Conservation (phyloP, 495 filamentous ascomycete species). For the Podospora conica region DNA sequence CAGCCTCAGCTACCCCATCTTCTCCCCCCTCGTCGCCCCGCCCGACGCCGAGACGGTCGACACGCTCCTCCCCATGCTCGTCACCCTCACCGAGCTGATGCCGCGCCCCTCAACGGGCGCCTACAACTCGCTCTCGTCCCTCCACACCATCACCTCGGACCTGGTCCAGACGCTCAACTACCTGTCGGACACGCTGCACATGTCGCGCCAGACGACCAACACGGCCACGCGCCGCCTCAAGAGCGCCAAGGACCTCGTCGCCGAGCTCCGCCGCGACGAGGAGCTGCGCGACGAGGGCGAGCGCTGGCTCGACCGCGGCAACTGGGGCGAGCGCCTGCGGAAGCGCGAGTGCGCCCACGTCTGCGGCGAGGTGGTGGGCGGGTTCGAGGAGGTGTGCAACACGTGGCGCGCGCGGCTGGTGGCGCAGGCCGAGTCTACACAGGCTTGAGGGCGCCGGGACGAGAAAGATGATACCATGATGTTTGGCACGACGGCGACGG, state of each 20-base stretch:
- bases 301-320: slow-evolving; percentile 68
- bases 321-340: slow-evolving; percentile 69
- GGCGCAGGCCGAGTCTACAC: slow-evolving; percentile 34
- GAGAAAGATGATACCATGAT: not conserved
- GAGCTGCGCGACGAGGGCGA: slow-evolving; percentile 75
- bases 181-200: slow-evolving; percentile 88
- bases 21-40: slow-evolving; percentile 49
- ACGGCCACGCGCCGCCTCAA: slow-evolving; percentile 69
- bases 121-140: slow-evolving; percentile 50
- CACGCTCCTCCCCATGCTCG: slow-evolving; percentile 58
- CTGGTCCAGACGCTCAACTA: slow-evolving; percentile 73
- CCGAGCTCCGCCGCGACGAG: slow-evolving; percentile 74
- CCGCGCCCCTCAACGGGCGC: slow-evolving; percentile 47
- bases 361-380: slow-evolving; percentile 80
- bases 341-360: slow-evolving; percentile 71
- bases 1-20: slow-evolving; percentile 69
- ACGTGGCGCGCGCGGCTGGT: slow-evolving; percentile 46
- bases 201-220: slow-evolving; percentile 80
- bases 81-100: slow-evolving; percentile 48
- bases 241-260: slow-evolving; percentile 70
- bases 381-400: slow-evolving; percentile 82
- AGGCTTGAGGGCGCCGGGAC: too few relatives aligned
- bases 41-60: slow-evolving; percentile 57
- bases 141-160: slow-evolving; percentile 66
- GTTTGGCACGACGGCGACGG: not conserved